Evolutionary conservation across 1,284 basidiomycete genomes (phyloP), one percentile per base, ranked within the genome.

Genomic region (Papiliotrema flavescens): DNA sequence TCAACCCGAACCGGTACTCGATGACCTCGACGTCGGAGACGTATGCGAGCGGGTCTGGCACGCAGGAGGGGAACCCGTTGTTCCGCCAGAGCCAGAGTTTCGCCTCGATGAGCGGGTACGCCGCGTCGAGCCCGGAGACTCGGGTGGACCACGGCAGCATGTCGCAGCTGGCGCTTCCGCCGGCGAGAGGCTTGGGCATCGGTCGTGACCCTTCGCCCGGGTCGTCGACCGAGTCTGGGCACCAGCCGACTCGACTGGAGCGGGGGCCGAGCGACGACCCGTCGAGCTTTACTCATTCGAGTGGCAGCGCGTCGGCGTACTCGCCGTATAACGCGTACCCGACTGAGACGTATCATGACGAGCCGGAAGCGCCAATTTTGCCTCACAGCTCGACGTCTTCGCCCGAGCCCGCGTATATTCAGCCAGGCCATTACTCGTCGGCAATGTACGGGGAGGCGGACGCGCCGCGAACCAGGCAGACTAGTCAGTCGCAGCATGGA

Each of bases 1-100:
- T 60, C 14, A 49, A 54, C 35, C 63, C 62, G 19, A 62, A 87
- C 64, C 81, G 90, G 24, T 86, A 89, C 65, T 92, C 89, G 8
- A 76, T 86, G 69, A 83, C 84, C 3, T 91, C 89, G 0, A 85
- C 84, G 34, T 84, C 84, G 51, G 89, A 92, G 59, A 82, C 84
- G 13, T 85, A 85, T 66, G 59, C 62, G 44, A 69, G 63, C 47
- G 69, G 67, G 3, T 59, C 63, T 34, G 63, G 64, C 46, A 60
- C 80, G 77, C 56, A 76, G 78, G 71, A 72, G 47, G 59, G 59
- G 46, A 68, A 67, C 50, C 69, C 67, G 8, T 56, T 69, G 11
- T 75, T 69, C 60, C 66, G 71, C 40, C 64, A 71, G 34, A 70
- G 67, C 49, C 69, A 70, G 44, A 64, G 62, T 45, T 65, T 70